phyloP scores from a whole-genome alignment of 176 grass and related monocot species.

The Elymus sibiricus region DNA sequence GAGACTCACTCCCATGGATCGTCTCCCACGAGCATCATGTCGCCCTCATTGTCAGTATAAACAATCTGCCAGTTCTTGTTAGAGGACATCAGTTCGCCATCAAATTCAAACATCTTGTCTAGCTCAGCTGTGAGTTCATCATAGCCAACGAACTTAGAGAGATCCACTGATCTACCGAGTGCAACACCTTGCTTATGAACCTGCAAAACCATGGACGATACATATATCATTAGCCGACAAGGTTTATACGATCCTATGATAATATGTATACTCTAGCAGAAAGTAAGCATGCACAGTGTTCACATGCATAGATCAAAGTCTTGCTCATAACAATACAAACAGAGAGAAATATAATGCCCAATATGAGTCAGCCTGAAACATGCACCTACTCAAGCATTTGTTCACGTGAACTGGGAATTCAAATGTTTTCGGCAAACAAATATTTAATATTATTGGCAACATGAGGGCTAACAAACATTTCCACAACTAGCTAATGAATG shows the following conservation, averaged over 20 bases:
- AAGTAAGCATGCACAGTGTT: neutral
- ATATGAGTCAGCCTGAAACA: neutral
- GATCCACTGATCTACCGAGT: slow-evolving; percentile 87
- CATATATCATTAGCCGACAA: neutral
- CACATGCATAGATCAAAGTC: neutral
- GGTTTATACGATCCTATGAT: neutral
- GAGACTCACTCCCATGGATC: slow-evolving; percentile 89
- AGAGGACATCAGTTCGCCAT: slow-evolving; percentile 57
- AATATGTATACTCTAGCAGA: neutral
- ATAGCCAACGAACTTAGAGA: slow-evolving; percentile 80
- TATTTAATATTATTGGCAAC: neutral
- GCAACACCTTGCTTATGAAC: slow-evolving; percentile 98
- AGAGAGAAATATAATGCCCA: neutral
- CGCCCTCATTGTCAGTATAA: slow-evolving; percentile 85
- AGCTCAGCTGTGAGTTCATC: slow-evolving; percentile 64
- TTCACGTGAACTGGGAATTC: neutral
- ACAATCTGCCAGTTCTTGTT: slow-evolving; percentile 86
- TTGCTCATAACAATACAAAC: neutral
- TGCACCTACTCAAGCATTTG: neutral
- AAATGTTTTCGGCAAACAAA: too few species aligned
- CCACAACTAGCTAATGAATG: neutral
- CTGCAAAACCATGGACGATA: slow-evolving; percentile 31
- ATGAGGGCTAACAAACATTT: neutral
- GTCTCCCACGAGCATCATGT: slow-evolving; percentile 99
- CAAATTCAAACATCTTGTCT: slow-evolving; percentile 93